A percentile compares a stretch with the other conserved stretches of the same genome.
These are phyloP conservation scores for Hypoxylon rickii DNA, from an alignment of 495 filamentous ascomycete species.

Conservation along the genomic window DNA sequence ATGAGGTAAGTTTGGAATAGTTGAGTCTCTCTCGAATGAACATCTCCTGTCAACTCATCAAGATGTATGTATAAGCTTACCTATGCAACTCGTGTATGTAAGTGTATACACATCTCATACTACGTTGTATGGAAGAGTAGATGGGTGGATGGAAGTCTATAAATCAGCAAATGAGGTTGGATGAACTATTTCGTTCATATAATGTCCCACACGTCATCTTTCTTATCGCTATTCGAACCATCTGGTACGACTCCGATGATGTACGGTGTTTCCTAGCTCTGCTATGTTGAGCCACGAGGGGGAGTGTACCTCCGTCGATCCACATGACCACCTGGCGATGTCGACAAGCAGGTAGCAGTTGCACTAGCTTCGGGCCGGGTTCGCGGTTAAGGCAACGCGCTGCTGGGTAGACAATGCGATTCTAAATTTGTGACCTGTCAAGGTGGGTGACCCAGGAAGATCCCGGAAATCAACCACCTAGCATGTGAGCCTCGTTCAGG, in stretches of 20 bases:
- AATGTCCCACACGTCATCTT: slow-evolving; percentile 23
- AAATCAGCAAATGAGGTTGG: too few relatives aligned
- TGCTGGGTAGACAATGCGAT: slow-evolving; percentile 16
- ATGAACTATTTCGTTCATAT: slow-evolving; percentile 23
- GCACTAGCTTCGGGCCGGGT: slow-evolving; percentile 23
- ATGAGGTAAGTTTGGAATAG: neutral
- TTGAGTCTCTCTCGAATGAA: neutral
- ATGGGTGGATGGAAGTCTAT: too few relatives aligned
- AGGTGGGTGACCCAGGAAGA: slow-evolving; percentile 15
- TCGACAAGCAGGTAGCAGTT: slow-evolving; percentile 26
- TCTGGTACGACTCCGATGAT: slow-evolving; percentile 22
- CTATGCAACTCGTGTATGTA: slow-evolving; percentile 4
- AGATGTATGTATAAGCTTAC: too few relatives aligned
- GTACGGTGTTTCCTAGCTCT: slow-evolving; percentile 4
- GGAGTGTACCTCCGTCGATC: neutral
- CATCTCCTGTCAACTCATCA: too few relatives aligned
- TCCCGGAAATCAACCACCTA: slow-evolving; percentile 15
- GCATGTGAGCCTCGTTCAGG: slow-evolving; percentile 1
- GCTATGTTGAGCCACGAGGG: neutral
- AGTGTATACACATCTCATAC: too few relatives aligned
- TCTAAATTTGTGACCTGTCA: slow-evolving; percentile 32
- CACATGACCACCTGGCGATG: slow-evolving; percentile 32
- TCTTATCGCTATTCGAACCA: slow-evolving; percentile 7
- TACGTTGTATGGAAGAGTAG: too few relatives aligned
- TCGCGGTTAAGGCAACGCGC: slow-evolving; percentile 18